These are phyloP conservation scores for Trichoderma pleuroti DNA, from an alignment of 2,329 filamentous ascomycete species.

Conservation along the genomic window DNA sequence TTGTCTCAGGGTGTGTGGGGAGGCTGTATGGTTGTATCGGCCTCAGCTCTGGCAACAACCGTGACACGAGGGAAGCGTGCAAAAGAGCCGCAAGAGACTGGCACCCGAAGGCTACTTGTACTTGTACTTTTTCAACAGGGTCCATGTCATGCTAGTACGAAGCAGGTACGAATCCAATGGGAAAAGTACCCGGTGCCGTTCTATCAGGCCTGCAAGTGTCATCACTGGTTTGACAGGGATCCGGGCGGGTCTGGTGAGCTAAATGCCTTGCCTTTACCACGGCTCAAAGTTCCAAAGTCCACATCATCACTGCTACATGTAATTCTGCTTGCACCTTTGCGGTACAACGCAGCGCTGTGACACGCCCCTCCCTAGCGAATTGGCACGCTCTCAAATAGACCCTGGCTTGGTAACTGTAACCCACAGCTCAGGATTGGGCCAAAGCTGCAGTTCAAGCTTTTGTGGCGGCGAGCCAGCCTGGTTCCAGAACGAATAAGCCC, in stretches of 20 bases:
- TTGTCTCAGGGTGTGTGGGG: background rate
- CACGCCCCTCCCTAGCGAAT: background rate
- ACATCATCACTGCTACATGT: background rate
- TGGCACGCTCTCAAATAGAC: background rate
- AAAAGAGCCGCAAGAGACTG: background rate
- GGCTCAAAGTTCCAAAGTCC: background rate
- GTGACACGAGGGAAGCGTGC: background rate
- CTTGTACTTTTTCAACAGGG: background rate
- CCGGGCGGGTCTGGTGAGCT: background rate
- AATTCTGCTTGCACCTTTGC: background rate
- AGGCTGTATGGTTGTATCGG: background rate
- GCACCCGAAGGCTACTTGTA: background rate
- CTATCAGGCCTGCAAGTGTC: background rate
- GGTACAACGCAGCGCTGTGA: background rate
- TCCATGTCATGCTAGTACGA: background rate
- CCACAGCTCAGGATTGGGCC: background rate
- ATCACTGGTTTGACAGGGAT: background rate
- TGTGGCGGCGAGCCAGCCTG: background rate
- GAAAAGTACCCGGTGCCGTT: background rate
- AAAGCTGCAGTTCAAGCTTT: constrained; percentile 5
- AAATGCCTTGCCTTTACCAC: background rate
- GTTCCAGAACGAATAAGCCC: constrained; percentile 3
- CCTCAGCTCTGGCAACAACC: background rate
- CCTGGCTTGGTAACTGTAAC: background rate
- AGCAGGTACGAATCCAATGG: background rate